phyloP scores from a whole-genome alignment of 208 protist species.

The Trypanosoma mega region DNA sequence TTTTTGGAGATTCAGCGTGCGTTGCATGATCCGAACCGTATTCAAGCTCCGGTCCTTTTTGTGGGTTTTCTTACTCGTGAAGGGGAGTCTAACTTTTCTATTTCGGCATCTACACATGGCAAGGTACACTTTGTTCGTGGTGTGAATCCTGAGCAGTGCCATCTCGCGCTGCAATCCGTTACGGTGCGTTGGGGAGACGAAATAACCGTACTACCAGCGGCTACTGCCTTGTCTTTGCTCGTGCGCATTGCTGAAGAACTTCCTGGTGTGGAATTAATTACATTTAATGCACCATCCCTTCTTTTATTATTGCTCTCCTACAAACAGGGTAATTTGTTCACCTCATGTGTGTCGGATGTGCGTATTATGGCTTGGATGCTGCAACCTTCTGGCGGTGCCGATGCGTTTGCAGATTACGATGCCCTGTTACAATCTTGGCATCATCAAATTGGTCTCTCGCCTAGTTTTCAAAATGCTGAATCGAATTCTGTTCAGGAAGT shows the following conservation, averaged over 20 bases:
- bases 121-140: slow-evolving; percentile 31
- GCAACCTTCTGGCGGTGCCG: slow-evolving; percentile 16
- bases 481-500: slow-evolving; percentile 23
- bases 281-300: slow-evolving; percentile 76
- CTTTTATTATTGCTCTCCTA: slow-evolving; percentile 61
- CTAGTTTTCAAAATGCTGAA: slow-evolving; percentile 8
- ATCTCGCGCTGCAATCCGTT: slow-evolving; percentile 45
- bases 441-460: slow-evolving; percentile 21
- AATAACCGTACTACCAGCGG: slow-evolving; percentile 49
- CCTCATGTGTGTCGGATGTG: slow-evolving; percentile 77
- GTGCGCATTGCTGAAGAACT: slow-evolving; percentile 62
- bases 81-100: slow-evolving; percentile 39
- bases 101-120: slow-evolving; percentile 33
- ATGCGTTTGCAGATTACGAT: slow-evolving; percentile 30
- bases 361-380: slow-evolving; percentile 87
- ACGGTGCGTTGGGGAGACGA: slow-evolving; percentile 77
- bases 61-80: slow-evolving; percentile 46
- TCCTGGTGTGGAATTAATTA: slow-evolving; percentile 85
- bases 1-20: slow-evolving; percentile 45
- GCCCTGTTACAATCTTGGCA: slow-evolving; percentile 23
- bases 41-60: slow-evolving; percentile 81
- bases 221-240: slow-evolving; percentile 47
- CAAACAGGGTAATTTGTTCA: slow-evolving; percentile 43
- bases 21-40: slow-evolving; percentile 77
- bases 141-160: slow-evolving; percentile 29